A percentile compares a stretch with the other conserved stretches of the same genome.
Conservation (phyloP, 345 rosid species). For the Salix arbutifolia region DNA sequence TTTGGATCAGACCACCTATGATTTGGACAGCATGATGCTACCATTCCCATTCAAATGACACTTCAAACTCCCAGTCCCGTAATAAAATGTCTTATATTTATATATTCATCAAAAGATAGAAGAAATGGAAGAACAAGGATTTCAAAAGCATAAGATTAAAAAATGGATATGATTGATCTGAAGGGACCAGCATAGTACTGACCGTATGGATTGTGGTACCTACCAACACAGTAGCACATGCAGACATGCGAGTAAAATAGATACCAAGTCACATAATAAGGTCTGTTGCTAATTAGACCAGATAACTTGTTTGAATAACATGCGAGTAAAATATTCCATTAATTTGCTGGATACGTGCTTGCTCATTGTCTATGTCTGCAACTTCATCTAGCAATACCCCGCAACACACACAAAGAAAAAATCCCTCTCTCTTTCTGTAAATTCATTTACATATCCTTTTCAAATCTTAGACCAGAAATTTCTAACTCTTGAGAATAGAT, state of each 20-base stretch:
- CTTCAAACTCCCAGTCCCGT: background rate
- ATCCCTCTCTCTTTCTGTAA: background rate
- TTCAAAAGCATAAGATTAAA: background rate
- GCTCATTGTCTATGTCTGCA: background rate
- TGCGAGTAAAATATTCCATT: background rate
- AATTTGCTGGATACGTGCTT: background rate
- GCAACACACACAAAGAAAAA: background rate
- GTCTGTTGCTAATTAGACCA: background rate
- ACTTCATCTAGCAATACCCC: slow-evolving; percentile 7
- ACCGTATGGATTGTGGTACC: background rate
- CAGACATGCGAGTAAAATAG: no score
- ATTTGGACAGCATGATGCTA: background rate
- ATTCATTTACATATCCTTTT: background rate
- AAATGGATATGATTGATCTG: background rate
- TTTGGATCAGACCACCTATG: background rate
- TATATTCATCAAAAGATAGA: background rate
- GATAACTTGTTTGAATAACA: background rate
- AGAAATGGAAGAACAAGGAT: background rate
- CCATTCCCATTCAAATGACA: background rate
- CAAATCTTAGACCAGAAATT: slow-evolving; percentile 3
- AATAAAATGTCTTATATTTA: background rate
- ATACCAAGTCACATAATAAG: background rate
- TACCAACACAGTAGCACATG: no score
- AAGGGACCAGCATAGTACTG: background rate
- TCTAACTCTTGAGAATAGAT: slow-evolving; percentile 7